phyloP scores from a whole-genome alignment of 2,329 filamentous ascomycete genomes.

The Sporothrix pallida region DNA sequence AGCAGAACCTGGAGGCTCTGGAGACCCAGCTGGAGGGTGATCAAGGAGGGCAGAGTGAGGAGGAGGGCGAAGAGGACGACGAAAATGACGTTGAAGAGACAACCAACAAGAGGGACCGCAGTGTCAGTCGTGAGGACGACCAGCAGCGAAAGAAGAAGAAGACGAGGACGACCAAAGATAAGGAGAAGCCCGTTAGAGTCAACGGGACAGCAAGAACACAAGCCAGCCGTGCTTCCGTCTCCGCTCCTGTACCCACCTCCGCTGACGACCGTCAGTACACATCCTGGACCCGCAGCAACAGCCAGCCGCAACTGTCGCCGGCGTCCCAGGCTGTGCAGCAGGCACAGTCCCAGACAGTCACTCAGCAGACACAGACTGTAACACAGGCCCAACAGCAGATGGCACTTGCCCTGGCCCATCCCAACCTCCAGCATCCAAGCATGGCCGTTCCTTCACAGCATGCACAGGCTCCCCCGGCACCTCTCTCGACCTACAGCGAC shows the following conservation, averaged over 20 bases:
- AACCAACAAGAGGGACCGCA: background rate
- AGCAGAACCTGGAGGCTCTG: constrained; percentile 29
- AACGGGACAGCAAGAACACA: background rate
- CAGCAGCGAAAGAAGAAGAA: background rate
- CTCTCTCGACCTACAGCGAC: constrained; percentile 8
- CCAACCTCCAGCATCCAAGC: background rate
- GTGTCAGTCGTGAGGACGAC: background rate
- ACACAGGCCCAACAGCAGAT: background rate
- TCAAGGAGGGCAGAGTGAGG: background rate
- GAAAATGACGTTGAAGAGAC: background rate
- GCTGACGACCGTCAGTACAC: background rate
- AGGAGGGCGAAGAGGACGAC: background rate
- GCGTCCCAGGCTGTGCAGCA: background rate
- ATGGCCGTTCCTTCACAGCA: background rate
- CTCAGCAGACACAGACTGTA: no score
- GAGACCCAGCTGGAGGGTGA: constrained; percentile 22
- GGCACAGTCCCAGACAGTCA: background rate
- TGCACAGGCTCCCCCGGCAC: background rate
- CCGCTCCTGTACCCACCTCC: background rate
- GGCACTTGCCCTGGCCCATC: background rate
- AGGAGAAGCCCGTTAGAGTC: background rate
- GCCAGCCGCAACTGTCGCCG: background rate
- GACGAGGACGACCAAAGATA: background rate
- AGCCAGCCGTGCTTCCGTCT: background rate
- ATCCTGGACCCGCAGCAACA: constrained; percentile 6